Percentiles rank a stretch among this genome's conserved stretches.
Evolutionary conservation across 495 filamentous ascomycete genomes (phyloP).

Genomic region (Xeromyces bisporus): DNA sequence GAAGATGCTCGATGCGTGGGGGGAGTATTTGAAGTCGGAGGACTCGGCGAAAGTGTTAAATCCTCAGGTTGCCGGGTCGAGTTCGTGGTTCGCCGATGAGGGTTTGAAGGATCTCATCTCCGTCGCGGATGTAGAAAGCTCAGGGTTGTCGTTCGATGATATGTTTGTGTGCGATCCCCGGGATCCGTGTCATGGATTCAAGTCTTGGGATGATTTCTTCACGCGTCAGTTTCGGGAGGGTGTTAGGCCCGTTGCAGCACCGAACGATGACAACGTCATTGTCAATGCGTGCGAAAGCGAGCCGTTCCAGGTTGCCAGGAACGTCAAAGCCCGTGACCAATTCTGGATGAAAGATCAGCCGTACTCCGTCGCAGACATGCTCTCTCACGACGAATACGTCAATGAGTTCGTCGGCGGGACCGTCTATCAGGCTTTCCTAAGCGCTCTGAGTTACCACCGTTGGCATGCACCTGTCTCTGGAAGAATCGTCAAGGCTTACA

Average conservation of each 20-base stretch:
- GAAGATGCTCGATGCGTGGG: constrained; percentile 53
- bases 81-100: constrained; percentile 40
- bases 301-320: constrained; percentile 12
- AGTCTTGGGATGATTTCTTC: constrained; percentile 53
- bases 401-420: constrained; percentile 42
- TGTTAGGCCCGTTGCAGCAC: constrained; percentile 33
- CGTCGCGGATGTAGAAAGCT: constrained; percentile 34
- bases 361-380: constrained; percentile 47
- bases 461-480: constrained; percentile 53
- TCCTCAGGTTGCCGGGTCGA: constrained; percentile 19
- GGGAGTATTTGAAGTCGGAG: constrained; percentile 36
- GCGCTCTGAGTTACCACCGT: constrained; percentile 48
- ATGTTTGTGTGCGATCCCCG: constrained; percentile 44
- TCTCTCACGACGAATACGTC: constrained; percentile 33
- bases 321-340: constrained; percentile 15
- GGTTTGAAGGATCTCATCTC: constrained; percentile 11
- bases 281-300: constrained; percentile 48
- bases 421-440: constrained; percentile 52
- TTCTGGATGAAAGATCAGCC: constrained; percentile 61
- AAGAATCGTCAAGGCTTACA: constrained; percentile 34
- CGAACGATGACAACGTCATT: constrained; percentile 22
- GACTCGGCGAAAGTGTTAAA: constrained; percentile 41
- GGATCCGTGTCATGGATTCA: constrained; percentile 26
- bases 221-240: constrained; percentile 32
- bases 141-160: constrained; percentile 38